Base-by-base conservation (phyloP, 345 rosid genomes). In the Linum tenue region DNA sequence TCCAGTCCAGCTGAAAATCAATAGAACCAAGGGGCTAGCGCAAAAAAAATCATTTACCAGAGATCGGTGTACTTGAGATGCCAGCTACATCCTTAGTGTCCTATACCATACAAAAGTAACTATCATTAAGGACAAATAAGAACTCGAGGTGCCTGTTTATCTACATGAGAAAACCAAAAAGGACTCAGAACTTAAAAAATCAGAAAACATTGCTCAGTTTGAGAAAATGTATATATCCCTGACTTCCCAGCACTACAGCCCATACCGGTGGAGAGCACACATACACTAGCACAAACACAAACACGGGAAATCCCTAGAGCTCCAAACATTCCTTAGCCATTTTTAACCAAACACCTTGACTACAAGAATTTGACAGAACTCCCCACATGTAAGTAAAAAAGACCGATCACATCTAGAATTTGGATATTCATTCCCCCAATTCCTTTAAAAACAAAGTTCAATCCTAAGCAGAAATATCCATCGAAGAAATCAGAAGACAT, bases 61-160 rank as follows among this genome's bases (percentile, higher is more conserved):
- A 63, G 37, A 69, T 55, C 58, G 78, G 70, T 67, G 75, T 60
- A 55, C 74, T 73, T 35, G 79, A 68, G 56, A 67, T 50, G 55
- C 57, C 77, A 55, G 67, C 67, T 55, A 58, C 78, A 70, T 61
- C 80, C 60, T 76, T 75, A 66, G 39, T 75, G 59, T 64, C 89
- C 96, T 89, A 75, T 57, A 69, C 44, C 79, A 81, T 60, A 70
- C 56, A 58, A 70, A 50, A 70, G 16, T 62, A 14, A 69, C 56
- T 37, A 72, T 64, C 53, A 68, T 65, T 56, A 60, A 15, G 43
- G 11, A 31, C 14, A 57, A 5, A 43, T 42, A 36, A 39, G 37
- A 44, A 61, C 35, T 17, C 16, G 59, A 35, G 38, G 37, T 15
- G 37, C n/a, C 43, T 31, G 16, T 62, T 5, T 43, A 56, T n/a